Conservation (phyloP, 371 early-diverging fungal species). For the Scutellospora calospora region DNA sequence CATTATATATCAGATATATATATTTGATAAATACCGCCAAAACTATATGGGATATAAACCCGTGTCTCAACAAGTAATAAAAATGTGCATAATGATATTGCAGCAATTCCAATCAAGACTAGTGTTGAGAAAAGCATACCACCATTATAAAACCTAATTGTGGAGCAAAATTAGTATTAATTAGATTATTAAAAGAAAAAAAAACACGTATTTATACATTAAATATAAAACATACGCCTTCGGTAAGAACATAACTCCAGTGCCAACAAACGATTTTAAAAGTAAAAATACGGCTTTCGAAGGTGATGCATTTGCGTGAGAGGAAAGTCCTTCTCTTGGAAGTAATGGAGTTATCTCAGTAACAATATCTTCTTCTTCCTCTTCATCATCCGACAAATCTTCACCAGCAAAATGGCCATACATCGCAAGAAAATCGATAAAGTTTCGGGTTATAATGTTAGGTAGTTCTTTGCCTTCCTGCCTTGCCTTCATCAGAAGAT, state of each 20-base stretch:
- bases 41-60: conserved; percentile 65
- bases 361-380: conserved; percentile 63
- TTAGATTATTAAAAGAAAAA: conserved; percentile 6
- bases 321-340: conserved; percentile 60
- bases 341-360: conserved; percentile 53
- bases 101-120: conserved; percentile 62
- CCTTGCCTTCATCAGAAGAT: conserved; percentile 77
- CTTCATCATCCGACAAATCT: conserved; percentile 85
- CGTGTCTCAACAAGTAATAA: conserved; percentile 68
- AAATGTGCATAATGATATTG: conserved; percentile 69
- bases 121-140: conserved; percentile 71
- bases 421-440: conserved; percentile 93
- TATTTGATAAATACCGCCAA: conserved; percentile 60
- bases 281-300: conserved; percentile 86
- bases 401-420: conserved; percentile 97
- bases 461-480: conserved; percentile 71
- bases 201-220: not conserved
- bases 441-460: conserved; percentile 83
- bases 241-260: conserved; percentile 87
- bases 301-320: conserved; percentile 78
- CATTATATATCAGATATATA: not conserved
- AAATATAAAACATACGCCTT: conserved; percentile 61
- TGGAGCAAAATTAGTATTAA: not conserved
- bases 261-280: conserved; percentile 89
- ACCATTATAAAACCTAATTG: conserved; percentile 70